Evolutionary conservation across 2,329 filamentous ascomycete genomes (phyloP), one percentile per base, ranked within the genome.

Genomic region (Trichoderma semiorbis): DNA sequence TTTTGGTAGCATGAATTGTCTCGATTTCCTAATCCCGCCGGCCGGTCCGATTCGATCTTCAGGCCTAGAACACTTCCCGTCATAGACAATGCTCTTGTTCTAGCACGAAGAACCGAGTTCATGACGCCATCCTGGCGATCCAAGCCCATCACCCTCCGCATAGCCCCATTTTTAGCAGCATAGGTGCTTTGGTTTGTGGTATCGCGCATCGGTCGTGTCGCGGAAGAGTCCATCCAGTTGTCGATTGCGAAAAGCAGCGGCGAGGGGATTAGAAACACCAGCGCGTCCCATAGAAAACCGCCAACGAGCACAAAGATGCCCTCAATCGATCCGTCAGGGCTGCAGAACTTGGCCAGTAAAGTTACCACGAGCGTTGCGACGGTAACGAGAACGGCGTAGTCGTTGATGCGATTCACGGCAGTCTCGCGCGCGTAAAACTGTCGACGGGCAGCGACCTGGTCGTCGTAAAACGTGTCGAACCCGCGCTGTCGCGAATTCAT

Each of bases 1-100:
- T 99, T 99, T 81, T 98, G 96, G 80, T 97, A 99, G 84, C 96
- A 98, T 1, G 94, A 97, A 79, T 98, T 97, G 83, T 97, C 93
- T 83, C 91, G 91, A 80, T 99, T 99, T 11, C 93, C 94, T 68
- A 98, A 83, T 0, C 96, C 96, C 2, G 84, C 86, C 64, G 85
- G 92, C 36, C 81, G 81, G 58, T 86, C 83, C 28, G 81, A 77
- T 28, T 80, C 80, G 28, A 76, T 75, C 74, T 84, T 86, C 28
- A 82, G 74, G 30, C 80, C 78, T 68, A 84, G 76, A 43, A 83
- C 79, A 69, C 78, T 82, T 53, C 81, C 84, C 1, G 87, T 87
- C 61, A 91, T 79, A 14, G 85, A 86, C 50, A 90, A 79, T 24
- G 87, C 85, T 70, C 87, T 86, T 70, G 87, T 86, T 39, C 89